Conservation (phyloP, 2,329 filamentous ascomycete species). For the Golovinomyces cichoracearum region DNA sequence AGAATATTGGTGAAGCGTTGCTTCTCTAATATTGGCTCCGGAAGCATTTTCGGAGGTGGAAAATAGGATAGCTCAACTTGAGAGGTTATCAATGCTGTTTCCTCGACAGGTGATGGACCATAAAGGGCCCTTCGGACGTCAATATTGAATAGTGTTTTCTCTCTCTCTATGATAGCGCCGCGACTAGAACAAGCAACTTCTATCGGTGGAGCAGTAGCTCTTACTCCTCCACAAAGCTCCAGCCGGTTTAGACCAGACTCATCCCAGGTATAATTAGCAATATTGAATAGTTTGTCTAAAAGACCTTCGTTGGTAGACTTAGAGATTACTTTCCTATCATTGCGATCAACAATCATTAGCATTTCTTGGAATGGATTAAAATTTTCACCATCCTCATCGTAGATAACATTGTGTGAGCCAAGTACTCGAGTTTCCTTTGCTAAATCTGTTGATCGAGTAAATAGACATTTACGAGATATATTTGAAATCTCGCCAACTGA, state of each 20-base stretch:
- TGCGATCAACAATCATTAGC: conserved; percentile 51
- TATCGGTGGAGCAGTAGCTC: conserved; percentile 62
- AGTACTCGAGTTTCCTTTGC: conserved; percentile 30
- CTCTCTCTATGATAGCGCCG: conserved; percentile 34
- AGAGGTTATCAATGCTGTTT: conserved; percentile 47
- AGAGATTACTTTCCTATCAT: conserved; percentile 37
- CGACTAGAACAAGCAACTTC: conserved; percentile 52
- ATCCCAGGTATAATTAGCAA: conserved; percentile 38
- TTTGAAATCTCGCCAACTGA: conserved; percentile 48
- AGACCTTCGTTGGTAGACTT: conserved; percentile 47
- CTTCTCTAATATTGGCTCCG: conserved; percentile 55
- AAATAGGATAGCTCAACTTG: conserved; percentile 41
- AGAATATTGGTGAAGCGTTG: conserved; percentile 70
- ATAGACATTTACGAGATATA: conserved; percentile 41
- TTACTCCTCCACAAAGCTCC: conserved; percentile 57
- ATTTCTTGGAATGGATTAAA: conserved; percentile 52
- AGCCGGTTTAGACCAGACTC: conserved; percentile 49
- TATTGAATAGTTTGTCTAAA: conserved; percentile 51
- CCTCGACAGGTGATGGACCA: conserved; percentile 35
- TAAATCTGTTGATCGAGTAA: conserved; percentile 44
- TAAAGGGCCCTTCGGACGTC: conserved; percentile 50
- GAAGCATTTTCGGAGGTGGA: conserved; percentile 40
- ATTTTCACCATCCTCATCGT: conserved; percentile 34
- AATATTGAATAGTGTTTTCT: conserved; percentile 54
- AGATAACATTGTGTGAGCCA: conserved; percentile 38